A percentile compares a stretch with the other conserved stretches of the same genome.
Evolutionary conservation across 306 rosid genomes (phyloP).

Genomic region (Canavalia ensiformis): DNA sequence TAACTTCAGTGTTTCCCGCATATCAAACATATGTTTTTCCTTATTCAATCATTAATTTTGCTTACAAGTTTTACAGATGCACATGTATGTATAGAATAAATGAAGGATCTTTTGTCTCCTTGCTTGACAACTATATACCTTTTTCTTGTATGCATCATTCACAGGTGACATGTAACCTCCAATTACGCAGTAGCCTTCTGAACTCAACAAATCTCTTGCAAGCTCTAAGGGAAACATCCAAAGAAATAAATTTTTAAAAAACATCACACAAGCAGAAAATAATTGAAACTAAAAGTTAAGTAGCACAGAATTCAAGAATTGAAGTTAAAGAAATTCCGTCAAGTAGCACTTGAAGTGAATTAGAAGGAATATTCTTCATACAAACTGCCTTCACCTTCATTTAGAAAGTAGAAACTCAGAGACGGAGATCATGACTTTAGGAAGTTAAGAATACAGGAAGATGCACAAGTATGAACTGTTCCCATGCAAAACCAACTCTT

Average conservation of each 20-base stretch:
- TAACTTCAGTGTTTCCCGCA: conserved; percentile 29
- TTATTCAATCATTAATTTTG: conserved; percentile 34
- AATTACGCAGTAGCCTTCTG: conserved; percentile 76
- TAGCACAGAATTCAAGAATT: conserved; percentile 1
- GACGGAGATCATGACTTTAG: neutral
- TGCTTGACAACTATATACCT: conserved; percentile 56
- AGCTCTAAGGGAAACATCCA: conserved; percentile 63
- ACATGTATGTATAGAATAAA: conserved; percentile 10
- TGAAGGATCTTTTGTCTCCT: conserved; percentile 20
- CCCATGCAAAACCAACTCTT: conserved; percentile 27
- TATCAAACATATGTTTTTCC: conserved; percentile 22
- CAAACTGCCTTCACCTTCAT: neutral
- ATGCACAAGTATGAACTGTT: conserved; percentile 18
- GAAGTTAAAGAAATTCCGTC: conserved; percentile 19
- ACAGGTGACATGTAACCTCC: conserved; percentile 97
- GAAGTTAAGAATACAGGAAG: conserved; percentile 2
- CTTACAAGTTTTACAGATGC: conserved; percentile 14
- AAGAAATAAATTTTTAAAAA: neutral
- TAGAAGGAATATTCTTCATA: neutral
- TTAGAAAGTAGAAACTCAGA: neutral
- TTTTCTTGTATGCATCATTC: conserved; percentile 92
- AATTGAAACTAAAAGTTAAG: conserved; percentile 19
- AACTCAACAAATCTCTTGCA: conserved; percentile 81
- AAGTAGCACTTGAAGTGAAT: neutral
- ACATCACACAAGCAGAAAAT: conserved; percentile 6